A percentile compares a stretch with the other conserved stretches of the same genome.
Evolutionary conservation across 225 moss, liverwort and hornwort genomes (phyloP).

Genomic region (Sphagnum contortum): DNA sequence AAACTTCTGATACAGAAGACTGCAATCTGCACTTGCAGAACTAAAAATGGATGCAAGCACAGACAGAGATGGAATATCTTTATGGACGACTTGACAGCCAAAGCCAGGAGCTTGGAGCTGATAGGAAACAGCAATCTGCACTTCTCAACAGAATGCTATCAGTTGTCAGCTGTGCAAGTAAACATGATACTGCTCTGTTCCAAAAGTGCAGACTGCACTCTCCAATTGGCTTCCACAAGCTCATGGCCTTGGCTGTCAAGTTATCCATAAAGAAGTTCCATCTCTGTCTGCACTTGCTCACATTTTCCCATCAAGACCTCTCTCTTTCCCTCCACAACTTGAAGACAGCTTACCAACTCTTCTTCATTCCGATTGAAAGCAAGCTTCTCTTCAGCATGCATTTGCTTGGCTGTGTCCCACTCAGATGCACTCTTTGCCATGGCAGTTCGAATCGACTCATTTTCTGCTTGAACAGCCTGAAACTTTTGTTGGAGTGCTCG

Average conservation of each 20-base stretch:
- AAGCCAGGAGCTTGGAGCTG: no score
- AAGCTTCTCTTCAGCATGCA: conserved; percentile 7
- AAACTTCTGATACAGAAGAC: background rate
- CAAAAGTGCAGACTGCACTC: conserved; percentile 15
- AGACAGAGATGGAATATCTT: no score
- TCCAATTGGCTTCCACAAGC: conserved; percentile 16
- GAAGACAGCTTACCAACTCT: conserved; percentile 14
- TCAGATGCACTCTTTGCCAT: conserved; percentile 15
- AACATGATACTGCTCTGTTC: conserved; percentile 1
- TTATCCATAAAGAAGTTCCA: conserved; percentile 17
- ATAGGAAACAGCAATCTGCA: no score
- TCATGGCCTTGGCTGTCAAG: conserved; percentile 19
- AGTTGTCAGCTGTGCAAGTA: no score
- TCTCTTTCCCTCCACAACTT: conserved; percentile 22
- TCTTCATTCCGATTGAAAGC: conserved; percentile 8
- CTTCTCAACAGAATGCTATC: no score
- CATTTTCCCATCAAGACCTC: conserved; percentile 11
- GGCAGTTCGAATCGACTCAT: conserved; percentile 10
- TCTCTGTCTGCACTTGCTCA: conserved; percentile 10
- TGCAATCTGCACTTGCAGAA: no score
- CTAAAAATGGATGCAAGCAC: no score
- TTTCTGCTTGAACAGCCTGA: conserved; percentile 20
- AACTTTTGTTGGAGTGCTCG: conserved; percentile 31
- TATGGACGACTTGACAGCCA: no score
- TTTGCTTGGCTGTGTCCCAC: background rate